These are phyloP conservation scores for Arachis hypogaea DNA, from an alignment of 306 rosid genomes.

Conservation along the genomic window DNA sequence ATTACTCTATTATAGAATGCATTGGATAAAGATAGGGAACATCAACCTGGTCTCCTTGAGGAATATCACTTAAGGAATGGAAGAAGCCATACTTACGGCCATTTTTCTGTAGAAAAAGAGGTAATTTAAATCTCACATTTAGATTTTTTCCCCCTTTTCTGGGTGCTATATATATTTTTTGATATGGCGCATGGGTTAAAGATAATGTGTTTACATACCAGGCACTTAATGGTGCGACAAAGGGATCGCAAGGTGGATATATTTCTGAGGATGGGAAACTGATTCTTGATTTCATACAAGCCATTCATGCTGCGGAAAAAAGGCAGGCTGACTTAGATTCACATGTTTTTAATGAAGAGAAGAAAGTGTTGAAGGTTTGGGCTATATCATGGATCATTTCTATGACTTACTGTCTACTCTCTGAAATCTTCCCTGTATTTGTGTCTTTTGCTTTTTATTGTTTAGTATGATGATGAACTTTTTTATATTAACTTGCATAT, in stretches of 20 bases:
- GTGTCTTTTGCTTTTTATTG: slow-evolving; percentile 22
- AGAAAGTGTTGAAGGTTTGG: slow-evolving; percentile 70
- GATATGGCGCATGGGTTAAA: slow-evolving; percentile 24
- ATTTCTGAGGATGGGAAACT: slow-evolving; percentile 81
- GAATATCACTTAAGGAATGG: slow-evolving; percentile 63
- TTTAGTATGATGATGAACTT: slow-evolving; percentile 29
- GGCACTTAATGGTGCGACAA: slow-evolving; percentile 57
- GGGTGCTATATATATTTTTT: slow-evolving; percentile 21
- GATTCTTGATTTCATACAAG: slow-evolving; percentile 80
- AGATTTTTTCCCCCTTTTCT: slow-evolving; percentile 5
- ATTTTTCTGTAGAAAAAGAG: slow-evolving; percentile 60
- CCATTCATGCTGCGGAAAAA: slow-evolving; percentile 88
- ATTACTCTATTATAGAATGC: slow-evolving; percentile 52
- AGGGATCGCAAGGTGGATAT: slow-evolving; percentile 64
- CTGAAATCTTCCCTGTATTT: slow-evolving; percentile 32
- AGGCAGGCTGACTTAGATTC: slow-evolving; percentile 90
- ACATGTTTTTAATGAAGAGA: slow-evolving; percentile 67
- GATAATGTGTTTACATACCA: slow-evolving; percentile 44
- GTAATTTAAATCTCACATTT: slow-evolving; percentile 43
- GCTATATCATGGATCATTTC: slow-evolving; percentile 18
- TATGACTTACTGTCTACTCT: slow-evolving; percentile 30
- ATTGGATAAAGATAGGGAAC: slow-evolving; percentile 46
- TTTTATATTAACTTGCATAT: slow-evolving; percentile 26
- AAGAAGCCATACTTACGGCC: slow-evolving; percentile 35
- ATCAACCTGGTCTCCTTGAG: slow-evolving; percentile 65